Percentiles rank a stretch among this genome's conserved stretches.
phyloP scores from a whole-genome alignment of 306 rosid genomes.

The Neltuma alba region DNA sequence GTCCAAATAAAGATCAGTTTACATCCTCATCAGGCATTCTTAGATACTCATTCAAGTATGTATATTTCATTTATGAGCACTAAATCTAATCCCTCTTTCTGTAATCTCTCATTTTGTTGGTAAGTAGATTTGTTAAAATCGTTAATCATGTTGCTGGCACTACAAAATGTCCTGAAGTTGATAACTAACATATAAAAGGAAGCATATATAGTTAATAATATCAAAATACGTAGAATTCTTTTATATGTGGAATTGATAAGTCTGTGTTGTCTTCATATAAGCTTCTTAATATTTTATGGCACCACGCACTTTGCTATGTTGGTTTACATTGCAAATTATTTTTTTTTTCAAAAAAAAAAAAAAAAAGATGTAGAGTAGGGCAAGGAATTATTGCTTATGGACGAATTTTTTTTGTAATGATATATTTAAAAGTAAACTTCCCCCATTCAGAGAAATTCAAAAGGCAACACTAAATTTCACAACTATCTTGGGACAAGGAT shows the following conservation, averaged over 20 bases:
- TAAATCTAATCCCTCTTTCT: not conserved
- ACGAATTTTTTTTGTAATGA: not conserved
- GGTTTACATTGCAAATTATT: constrained; percentile 5
- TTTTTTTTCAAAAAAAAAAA: not conserved
- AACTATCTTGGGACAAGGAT: constrained; percentile 19
- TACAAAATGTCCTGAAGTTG: constrained; percentile 5
- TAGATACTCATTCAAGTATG: constrained; percentile 77
- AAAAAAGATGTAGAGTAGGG: not conserved
- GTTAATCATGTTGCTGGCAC: not conserved
- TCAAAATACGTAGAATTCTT: not conserved
- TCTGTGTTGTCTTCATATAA: not conserved
- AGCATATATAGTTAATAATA: not conserved
- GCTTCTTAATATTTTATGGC: not conserved
- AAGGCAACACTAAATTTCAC: constrained; percentile 17
- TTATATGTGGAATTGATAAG: not conserved
- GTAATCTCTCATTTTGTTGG: not conserved
- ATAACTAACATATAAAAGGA: not conserved
- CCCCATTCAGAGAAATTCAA: constrained; percentile 7
- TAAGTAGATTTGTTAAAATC: not conserved
- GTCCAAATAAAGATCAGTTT: constrained; percentile 51
- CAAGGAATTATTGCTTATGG: not conserved
- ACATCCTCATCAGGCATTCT: constrained; percentile 65
- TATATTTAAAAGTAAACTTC: not conserved
- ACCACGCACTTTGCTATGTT: not conserved
- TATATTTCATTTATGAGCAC: constrained; percentile 5